Base-by-base conservation (phyloP, 352 stramenopile genomes). In the Pythium utonaiense region DNA sequence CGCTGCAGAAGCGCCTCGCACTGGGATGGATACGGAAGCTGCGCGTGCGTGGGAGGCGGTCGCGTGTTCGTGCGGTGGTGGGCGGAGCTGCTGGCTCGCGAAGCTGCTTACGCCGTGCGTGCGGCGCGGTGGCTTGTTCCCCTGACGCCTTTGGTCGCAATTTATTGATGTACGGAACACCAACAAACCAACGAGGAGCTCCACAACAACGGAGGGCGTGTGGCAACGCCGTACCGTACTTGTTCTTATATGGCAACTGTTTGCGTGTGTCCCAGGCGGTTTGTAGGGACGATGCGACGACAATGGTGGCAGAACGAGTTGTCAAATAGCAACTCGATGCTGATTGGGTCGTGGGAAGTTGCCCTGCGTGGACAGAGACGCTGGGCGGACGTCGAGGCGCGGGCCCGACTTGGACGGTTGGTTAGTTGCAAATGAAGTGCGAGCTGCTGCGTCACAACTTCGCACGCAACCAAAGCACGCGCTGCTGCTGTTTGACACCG, bases 271-370 rank as follows among this genome's bases (percentile, higher is more conserved):
- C n/a, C n/a, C n/a, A n/a, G n/a, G n/a, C n/a, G n/a, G n/a, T n/a
- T n/a, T n/a, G n/a, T n/a, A n/a, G n/a, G 40, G 52, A 45, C 2
- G 21, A 3, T 1, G 17, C 44, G 14, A 33, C 21, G 24, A 27
- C 19, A 14, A 1, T 27, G 12, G 28, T 7, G 49, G 21, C 21
- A 47, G 1, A 25, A 10, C n/a, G n/a, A 52, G 57, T 63, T 63
- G 57, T 28, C 2, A 9, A 50, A 57, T 63, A 14, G 45, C n/a
- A 48, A 62, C 45, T 58, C 1, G 17, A 16, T 16, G 8, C 31
- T 67, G 60, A 67, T 67, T 67, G 60, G 60, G 53, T 27, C 33
- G 28, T 31, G 60, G 53, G 53, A 67, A 62, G 53, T 57, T 67
- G 60, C 60, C 53, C 50, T 38, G 52, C 19, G 16, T 45, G 38